Evolutionary conservation across 2,329 filamentous ascomycete species (phyloP).

Genomic region (Trichophaea hybrida): DNA sequence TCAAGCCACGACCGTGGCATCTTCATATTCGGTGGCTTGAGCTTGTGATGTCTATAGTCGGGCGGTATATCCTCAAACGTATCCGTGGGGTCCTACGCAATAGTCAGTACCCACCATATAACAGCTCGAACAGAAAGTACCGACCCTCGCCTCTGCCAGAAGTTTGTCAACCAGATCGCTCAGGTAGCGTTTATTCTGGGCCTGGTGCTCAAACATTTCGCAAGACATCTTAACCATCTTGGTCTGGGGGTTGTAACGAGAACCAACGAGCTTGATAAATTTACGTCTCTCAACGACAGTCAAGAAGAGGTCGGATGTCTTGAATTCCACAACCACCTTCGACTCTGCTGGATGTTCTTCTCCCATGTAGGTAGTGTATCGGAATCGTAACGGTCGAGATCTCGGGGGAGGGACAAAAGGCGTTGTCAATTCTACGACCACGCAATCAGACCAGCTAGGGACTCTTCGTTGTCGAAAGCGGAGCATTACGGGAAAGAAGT

Average conservation of each 20-base stretch:
- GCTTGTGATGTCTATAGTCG: conserved; percentile 70
- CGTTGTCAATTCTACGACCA: conserved; percentile 56
- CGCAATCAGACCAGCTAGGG: conserved; percentile 11
- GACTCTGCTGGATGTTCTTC: conserved; percentile 79
- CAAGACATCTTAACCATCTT: conserved; percentile 77
- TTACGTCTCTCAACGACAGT: conserved; percentile 57
- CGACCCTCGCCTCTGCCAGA: conserved; percentile 56
- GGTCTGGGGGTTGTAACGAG: conserved; percentile 73
- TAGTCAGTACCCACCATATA: neutral
- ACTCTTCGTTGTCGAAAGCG: neutral
- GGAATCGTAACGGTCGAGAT: conserved; percentile 68
- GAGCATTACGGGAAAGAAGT: conserved; percentile 62
- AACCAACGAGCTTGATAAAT: conserved; percentile 71
- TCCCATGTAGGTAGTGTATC: conserved; percentile 93
- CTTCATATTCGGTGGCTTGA: conserved; percentile 34
- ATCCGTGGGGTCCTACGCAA: conserved; percentile 52
- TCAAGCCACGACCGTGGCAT: neutral
- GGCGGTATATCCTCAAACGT: conserved; percentile 80
- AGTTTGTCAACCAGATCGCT: conserved; percentile 62
- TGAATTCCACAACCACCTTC: conserved; percentile 91
- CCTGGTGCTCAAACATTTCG: conserved; percentile 74
- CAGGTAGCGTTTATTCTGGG: conserved; percentile 94
- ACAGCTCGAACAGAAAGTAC: conserved; percentile 12
- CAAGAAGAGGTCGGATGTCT: conserved; percentile 52
- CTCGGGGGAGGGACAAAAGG: conserved; percentile 59